These are phyloP conservation scores for Solanum ahanhuiri DNA, from an alignment of 257 asterid species.

Conservation along the genomic window DNA sequence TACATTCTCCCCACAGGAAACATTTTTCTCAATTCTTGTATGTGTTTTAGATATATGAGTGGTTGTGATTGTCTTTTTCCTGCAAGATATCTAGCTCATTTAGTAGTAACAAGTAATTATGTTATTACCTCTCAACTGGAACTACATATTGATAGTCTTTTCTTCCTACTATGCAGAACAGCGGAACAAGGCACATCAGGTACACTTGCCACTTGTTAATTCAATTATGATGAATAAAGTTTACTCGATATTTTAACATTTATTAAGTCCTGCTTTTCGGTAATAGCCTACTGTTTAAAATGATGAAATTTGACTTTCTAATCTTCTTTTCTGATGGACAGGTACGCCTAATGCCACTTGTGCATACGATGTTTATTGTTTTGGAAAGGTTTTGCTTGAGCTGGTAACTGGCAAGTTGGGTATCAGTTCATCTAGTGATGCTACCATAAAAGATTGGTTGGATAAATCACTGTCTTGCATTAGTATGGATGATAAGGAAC, in stretches of 20 bases:
- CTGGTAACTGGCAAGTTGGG: conserved; percentile 92
- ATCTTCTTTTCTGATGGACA: conserved; percentile 12
- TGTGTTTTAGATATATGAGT: not conserved
- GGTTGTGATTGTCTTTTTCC: not conserved
- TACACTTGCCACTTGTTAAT: conserved; percentile 17
- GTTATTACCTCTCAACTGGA: not conserved
- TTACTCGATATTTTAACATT: not conserved
- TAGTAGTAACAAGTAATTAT: not conserved
- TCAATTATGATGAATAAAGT: not conserved
- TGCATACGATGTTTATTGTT: conserved; percentile 82
- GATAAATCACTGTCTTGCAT: conserved; percentile 56
- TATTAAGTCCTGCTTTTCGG: not conserved
- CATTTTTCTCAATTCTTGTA: not conserved
- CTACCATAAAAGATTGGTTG: conserved; percentile 49
- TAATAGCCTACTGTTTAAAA: not conserved
- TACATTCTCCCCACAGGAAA: not conserved
- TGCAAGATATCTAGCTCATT: not conserved
- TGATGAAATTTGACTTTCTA: not conserved
- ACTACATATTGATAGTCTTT: conserved; percentile 13
- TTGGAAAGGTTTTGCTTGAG: conserved; percentile 89
- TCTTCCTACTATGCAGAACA: conserved; percentile 42
- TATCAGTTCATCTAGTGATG: conserved; percentile 59
- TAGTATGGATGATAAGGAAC: conserved; percentile 76
- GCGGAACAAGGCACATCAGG: conserved; percentile 69
- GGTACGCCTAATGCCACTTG: conserved; percentile 56